Base-by-base conservation (phyloP, 139 green algal genomes). In the Ettlia oleoabundans region DNA sequence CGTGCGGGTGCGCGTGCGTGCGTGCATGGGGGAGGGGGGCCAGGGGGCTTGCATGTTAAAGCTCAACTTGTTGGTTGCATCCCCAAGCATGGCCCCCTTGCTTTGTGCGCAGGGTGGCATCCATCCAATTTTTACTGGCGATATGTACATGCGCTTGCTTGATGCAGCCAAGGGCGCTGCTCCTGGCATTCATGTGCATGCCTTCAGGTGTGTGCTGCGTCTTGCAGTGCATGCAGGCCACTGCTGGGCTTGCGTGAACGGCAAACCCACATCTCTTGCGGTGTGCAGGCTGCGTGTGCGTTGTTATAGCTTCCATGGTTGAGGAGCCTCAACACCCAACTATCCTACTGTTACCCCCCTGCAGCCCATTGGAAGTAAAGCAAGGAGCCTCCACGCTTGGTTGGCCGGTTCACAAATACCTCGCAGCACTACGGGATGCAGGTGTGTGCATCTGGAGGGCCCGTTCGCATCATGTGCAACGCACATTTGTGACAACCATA, bases 131-230 rank as follows among this genome's bases (percentile, higher is more conserved):
- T 98, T 98, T 75, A 96, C 89, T 0, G 88, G 88, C 0, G 69
- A 92, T 4, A 95, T 90, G 1, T 98, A 98, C 87, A 89, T 97
- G 32, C 52, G 80, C 13, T 86, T 97, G 2, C 86, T 98, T 65
- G 47, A 33, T 10, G 93, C 94, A 3, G 93, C 89, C 42, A 97
- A 97, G 85, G 40, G 33, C 0, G 93, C 37, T 1, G 93, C 91
- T 0, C 93, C 94, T 1, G 78, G 88, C 69, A 93, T 98, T 4
- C 95, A 98, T 74, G 93, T 98, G 73, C 94, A 98, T 80, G 95
- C 94, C 26, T 97, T 97, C 87, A 93, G 84, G 70, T 78, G 70
- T 10, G 42, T 9, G 28, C 24, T 67, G 61, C 24, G 32, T 9
- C 24, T n/a, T n/a, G n/a, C n/a, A n/a, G n/a, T n/a, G n/a, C n/a